Evolutionary conservation across 208 protist genomes (phyloP).

Genomic region (Trypanosomatidae sp.): DNA sequence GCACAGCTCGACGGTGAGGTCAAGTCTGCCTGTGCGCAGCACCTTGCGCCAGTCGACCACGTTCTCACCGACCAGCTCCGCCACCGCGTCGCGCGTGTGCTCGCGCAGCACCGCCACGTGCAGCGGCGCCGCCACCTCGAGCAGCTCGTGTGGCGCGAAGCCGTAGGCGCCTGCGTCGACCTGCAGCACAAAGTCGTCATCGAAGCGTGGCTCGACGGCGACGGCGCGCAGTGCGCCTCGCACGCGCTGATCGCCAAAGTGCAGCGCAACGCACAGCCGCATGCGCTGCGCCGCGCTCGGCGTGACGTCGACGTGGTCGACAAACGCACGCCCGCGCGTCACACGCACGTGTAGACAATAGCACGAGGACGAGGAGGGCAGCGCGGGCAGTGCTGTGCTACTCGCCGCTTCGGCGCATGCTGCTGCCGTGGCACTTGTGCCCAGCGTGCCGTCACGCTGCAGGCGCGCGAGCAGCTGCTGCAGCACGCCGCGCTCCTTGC

Average conservation of each 20-base stretch:
- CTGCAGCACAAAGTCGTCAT: slow-evolving; percentile 85
- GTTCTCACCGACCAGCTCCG: slow-evolving; percentile 79
- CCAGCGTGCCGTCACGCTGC: slow-evolving; percentile 8
- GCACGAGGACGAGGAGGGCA: slow-evolving; percentile 13
- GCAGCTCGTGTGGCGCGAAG: slow-evolving; percentile 30
- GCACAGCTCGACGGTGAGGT: slow-evolving; percentile 85
- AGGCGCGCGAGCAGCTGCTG: slow-evolving; percentile 50
- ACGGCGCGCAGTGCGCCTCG: slow-evolving; percentile 22
- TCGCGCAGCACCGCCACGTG: slow-evolving; percentile 77
- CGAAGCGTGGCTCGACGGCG: slow-evolving; percentile 51
- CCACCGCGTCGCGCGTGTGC: slow-evolving; percentile 27
- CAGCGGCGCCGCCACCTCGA: slow-evolving; percentile 72
- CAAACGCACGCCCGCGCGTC: slow-evolving; percentile 76
- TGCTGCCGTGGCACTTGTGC: slow-evolving; percentile 5
- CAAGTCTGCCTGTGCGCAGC: slow-evolving; percentile 73
- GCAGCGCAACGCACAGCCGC: slow-evolving; percentile 45
- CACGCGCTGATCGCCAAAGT: slow-evolving; percentile 85
- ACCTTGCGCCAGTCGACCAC: slow-evolving; percentile 86
- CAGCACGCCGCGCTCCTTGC: slow-evolving; percentile 76
- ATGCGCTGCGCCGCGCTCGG: slow-evolving; percentile 14
- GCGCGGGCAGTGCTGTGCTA: background rate
- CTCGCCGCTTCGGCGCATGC: too few relatives aligned
- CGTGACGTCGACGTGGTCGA: slow-evolving; percentile 78
- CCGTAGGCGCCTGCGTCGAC: slow-evolving; percentile 66
- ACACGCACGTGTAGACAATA: slow-evolving; percentile 76